Evolutionary conservation across 331 rosid species (phyloP).

Genomic region (Stylosanthes scabra): DNA sequence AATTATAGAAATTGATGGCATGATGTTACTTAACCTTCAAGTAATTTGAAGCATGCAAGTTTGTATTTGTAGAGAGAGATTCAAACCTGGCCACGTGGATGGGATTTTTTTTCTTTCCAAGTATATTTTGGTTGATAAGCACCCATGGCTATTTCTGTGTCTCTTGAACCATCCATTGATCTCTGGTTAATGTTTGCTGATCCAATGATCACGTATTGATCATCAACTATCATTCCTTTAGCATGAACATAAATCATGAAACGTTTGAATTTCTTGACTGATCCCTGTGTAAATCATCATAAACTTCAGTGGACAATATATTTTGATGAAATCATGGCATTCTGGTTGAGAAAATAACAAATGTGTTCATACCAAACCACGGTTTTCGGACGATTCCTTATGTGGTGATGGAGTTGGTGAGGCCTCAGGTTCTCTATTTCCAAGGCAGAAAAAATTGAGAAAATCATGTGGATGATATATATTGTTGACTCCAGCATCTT

Average conservation of each 20-base stretch:
- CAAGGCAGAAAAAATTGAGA: constrained; percentile 76
- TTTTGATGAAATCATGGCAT: constrained; percentile 1
- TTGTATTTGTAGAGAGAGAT: neutral
- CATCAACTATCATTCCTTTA: constrained; percentile 86
- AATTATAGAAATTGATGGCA: constrained; percentile 6
- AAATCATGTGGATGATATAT: constrained; percentile 69
- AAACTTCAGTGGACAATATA: neutral
- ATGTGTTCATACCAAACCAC: constrained; percentile 55
- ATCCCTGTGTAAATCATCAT: constrained; percentile 42
- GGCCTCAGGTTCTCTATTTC: constrained; percentile 56
- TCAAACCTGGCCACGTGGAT: constrained; percentile 76
- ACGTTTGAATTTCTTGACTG: constrained; percentile 59
- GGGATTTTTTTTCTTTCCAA: constrained; percentile 50
- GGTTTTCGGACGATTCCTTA: constrained; percentile 51
- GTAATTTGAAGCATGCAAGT: no score
- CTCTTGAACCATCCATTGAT: constrained; percentile 86
- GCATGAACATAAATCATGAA: constrained; percentile 84
- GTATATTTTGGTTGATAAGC: constrained; percentile 76
- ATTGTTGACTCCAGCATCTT: constrained; percentile 56
- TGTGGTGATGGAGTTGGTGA: constrained; percentile 9
- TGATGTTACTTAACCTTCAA: neutral
- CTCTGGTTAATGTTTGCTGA: constrained; percentile 86
- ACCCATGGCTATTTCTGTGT: constrained; percentile 83
- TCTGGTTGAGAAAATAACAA: constrained; percentile 9
- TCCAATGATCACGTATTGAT: constrained; percentile 69